Base-by-base conservation (phyloP, 768 basidiomycete genomes). In the Gelatoporia subvermispora region DNA sequence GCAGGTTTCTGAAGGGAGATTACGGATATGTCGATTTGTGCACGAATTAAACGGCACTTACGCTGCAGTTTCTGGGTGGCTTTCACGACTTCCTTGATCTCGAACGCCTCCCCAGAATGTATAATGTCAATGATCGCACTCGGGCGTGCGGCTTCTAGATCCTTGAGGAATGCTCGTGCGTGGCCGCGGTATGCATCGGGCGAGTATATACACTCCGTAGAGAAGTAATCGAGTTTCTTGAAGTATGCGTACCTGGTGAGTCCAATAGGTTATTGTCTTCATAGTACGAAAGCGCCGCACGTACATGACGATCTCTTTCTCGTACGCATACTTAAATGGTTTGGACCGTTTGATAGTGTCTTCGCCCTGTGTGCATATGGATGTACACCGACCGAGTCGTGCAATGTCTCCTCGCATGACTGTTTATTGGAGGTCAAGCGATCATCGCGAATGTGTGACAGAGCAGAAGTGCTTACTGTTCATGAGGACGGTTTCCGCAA, bases 271-370 rank as follows among this genome's bases (percentile, higher is more conserved):
- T 1, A 16, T 16, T 7, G 38, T 35, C 24, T 16, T 8, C 22
- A 15, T 1, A 18, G 15, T 35, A 52, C 20, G n/a, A 11, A 35
- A 18, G 3, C 45, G 55, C 38, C 28, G n/a, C 22, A 67, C 79
- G 54, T 56, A 92, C 96, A 99, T 98, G 53, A 99, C 96, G 25
- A 99, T 98, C 70, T 99, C 96, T 69, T 99, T 99, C 72, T 99
- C 96, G 60, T 98, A 98, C 0, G 93, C 87, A 62, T 98, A 99
- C 65, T 97, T 98, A 77, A 99, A 98, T n/a, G 96, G 96, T 69
- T 99, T 99, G 42, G 90, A 93, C 48, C 96, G 80, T 65, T 84
- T 91, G 65, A 98, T 97, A 1, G 93, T 94, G 60, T 96, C 93
- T 64, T 96, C 95, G 35, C 93, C 93, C 64, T 93, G 84, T 0